Evolutionary conservation across 805 yeast genomes (phyloP), one percentile per base, ranked within the genome.

Genomic region (Hanseniaspora guilliermondii): DNA sequence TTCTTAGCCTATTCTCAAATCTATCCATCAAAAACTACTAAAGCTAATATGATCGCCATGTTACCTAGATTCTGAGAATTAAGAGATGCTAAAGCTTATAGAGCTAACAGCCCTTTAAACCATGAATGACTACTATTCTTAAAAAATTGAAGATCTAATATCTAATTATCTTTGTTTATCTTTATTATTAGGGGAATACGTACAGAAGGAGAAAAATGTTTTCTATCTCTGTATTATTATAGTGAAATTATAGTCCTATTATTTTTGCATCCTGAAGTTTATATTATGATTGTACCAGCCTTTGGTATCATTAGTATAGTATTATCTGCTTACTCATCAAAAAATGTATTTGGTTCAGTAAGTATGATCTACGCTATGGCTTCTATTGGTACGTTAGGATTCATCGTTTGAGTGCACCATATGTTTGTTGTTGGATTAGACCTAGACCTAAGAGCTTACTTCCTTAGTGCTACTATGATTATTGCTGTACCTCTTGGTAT

Each of bases 401-500:
- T 57, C 49, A 53, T 58, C 47, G 61, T 60, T 22, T 58, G 61
- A 58, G 39, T 40, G n/a, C 65, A 62, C 30, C 65, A 62, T 57
- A 62, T 62, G 65, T 62, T 58, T 48, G 57, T 58, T 38, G 64
- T 62, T 48, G 66, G 66, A 30, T 59, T 63, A 59, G 65, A 63
- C 58, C 59, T 58, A 32, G 61, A 61, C 53, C 56, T 59, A 41
- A 56, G 63, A 53, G 61, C 62, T 24, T 61, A 61, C 56, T 60
- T 60, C 55, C 59, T 60, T 38, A 32, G 50, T 32, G 62, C 62
- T 33, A 59, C 60, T 22, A 55, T 55, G 57, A 49, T 57, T 30
- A 58, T 57, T 27, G 59, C 58, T 24, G 56, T 56, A 16, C 59
- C 60, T n/a, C 50, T 48, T 36, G 52, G 52, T 7, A 47, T 47